Base-by-base conservation (phyloP, 1,139 yeast species). In the Pichia sp. region DNA sequence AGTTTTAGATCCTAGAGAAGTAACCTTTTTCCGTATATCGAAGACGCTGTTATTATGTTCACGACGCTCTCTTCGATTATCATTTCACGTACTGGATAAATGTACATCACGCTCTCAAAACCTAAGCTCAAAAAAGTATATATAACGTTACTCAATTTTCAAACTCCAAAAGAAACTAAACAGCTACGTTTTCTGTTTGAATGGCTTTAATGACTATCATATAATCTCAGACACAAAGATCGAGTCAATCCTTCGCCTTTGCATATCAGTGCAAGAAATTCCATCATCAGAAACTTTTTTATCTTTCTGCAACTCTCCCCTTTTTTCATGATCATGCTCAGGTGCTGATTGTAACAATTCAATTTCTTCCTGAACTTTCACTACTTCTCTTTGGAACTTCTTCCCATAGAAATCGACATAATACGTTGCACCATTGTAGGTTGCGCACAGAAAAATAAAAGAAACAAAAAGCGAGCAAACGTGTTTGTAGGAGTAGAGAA, bases 371-470 rank as follows among this genome's bases (percentile, higher is more conserved):
- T 84, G 87, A 64, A 93, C 75, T 65, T 80, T 80, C 38, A 75
- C 73, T 44, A 92, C 89, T 68, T 93, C 97, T 64, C 86, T 89
- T 66, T 85, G 96, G 70, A 87, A 84, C 64, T 90, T 78, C 67
- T 85, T 87, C 56, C 96, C 97, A 71, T 92, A 93, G 46, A 87
- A 86, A 66, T 93, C 98, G 56, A 93, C 79, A 67, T 93, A 93
- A 67, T 89, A 93, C 0, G 96, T 89, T 1, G 98, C 98, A 38
- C 99, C 99, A 63, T 93, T 92, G 69, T 87, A 89, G 50, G 90
- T 78, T 2, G 98, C 95, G 72, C 84, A 80, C 41, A 84, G 70
- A 64, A 90, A 90, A 31, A 93, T 89, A 54, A 79, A 76, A 2
- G 82, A 70, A 58, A 93, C 79, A 67, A 90, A 92, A 1, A 77